Percentiles rank a stretch among this genome's conserved stretches.
These are phyloP conservation scores for Tolypocladium sp. DNA, from an alignment of 2,329 filamentous ascomycete species.

Conservation along the genomic window DNA sequence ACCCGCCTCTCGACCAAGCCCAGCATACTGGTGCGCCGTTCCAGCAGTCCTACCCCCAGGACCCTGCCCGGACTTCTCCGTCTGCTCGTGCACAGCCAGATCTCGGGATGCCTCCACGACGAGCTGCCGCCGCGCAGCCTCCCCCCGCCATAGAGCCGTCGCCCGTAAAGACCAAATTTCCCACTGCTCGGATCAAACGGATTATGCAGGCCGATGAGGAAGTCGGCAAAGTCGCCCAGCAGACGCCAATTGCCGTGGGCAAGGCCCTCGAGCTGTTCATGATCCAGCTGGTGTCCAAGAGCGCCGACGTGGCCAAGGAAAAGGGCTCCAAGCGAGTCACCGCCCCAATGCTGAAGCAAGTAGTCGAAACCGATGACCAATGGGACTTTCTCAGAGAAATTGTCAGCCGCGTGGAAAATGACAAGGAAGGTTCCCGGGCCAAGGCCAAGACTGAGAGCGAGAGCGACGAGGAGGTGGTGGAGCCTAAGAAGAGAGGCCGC, in stretches of 20 bases:
- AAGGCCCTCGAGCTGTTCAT: conserved; percentile 97
- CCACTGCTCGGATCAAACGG: conserved; percentile 92
- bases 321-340: conserved; percentile 85
- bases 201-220: conserved; percentile 99
- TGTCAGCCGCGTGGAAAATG: conserved; percentile 67
- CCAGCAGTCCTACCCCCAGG: conserved; percentile 2
- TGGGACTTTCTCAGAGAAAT: conserved; percentile 93
- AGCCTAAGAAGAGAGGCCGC: conserved; percentile 37
- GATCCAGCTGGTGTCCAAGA: conserved; percentile 85
- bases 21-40: neutral
- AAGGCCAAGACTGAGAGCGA: conserved; percentile 43
- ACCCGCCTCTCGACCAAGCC: neutral
- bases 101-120: conserved; percentile 24
- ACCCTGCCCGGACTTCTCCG: neutral
- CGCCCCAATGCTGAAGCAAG: conserved; percentile 83
- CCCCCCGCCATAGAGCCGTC: conserved; percentile 45
- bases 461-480: conserved; percentile 38
- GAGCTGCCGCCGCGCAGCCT: conserved; percentile 19
- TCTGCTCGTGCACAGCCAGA: conserved; percentile 1
- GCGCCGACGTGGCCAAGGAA: conserved; percentile 72
- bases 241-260: conserved; percentile 89
- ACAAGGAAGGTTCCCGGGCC: conserved; percentile 34
- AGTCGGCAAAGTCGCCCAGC: conserved; percentile 95
- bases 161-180: conserved; percentile 89
- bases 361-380: conserved; percentile 79